A percentile compares a stretch with the other conserved stretches of the same genome.
phyloP scores from a whole-genome alignment of 345 rosid genomes.

The Bretschneidera sinensis region DNA sequence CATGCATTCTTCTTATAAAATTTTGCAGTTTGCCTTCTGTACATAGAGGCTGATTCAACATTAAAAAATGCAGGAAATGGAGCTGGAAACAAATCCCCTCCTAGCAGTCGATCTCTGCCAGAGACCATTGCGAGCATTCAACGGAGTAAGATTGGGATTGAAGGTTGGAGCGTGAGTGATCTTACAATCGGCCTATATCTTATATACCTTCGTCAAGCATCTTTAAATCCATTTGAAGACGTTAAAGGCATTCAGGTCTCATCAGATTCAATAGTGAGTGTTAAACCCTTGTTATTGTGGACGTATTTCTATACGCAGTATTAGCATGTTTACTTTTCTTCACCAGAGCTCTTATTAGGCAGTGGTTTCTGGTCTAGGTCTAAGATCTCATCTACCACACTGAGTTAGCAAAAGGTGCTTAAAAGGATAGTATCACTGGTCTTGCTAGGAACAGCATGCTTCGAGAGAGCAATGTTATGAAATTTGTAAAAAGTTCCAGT shows the following conservation, averaged over 20 bases:
- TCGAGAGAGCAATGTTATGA: slow-evolving; percentile 61
- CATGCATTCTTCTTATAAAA: not conserved
- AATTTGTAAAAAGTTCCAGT: slow-evolving; percentile 67
- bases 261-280: slow-evolving; percentile 56
- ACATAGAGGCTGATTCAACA: slow-evolving; percentile 7
- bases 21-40: slow-evolving; percentile 4
- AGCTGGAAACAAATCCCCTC: slow-evolving; percentile 39
- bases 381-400: slow-evolving; percentile 79
- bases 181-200: slow-evolving; percentile 85
- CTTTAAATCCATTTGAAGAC: slow-evolving; percentile 59
- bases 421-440: slow-evolving; percentile 45
- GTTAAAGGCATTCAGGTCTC: slow-evolving; percentile 63
- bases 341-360: slow-evolving; percentile 13
- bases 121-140: slow-evolving; percentile 86
- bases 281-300: not conserved
- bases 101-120: slow-evolving; percentile 54
- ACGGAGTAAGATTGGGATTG: slow-evolving; percentile 74
- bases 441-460: slow-evolving; percentile 80
- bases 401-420: slow-evolving; percentile 79
- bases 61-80: slow-evolving; percentile 40
- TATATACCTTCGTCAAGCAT: slow-evolving; percentile 82
- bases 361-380: slow-evolving; percentile 37
- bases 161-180: slow-evolving; percentile 94
- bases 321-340: not conserved
- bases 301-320: too few species aligned